Evolutionary conservation across 1,139 yeast genomes (phyloP).

Genomic region (Debaryomyces psychrophilus): DNA sequence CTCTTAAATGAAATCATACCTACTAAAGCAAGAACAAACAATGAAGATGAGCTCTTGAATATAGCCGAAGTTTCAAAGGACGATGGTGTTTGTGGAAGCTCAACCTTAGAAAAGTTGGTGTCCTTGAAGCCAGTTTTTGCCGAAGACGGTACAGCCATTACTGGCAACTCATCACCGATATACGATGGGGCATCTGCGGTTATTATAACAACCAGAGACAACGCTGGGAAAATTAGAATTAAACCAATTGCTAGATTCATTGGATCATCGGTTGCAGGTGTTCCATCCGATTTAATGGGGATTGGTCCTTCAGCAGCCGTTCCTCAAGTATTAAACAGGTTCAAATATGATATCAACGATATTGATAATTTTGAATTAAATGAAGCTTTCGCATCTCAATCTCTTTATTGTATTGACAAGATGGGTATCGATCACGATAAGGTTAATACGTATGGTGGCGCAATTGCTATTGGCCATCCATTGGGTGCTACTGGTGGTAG

Average conservation of each 20-base stretch:
- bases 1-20: conserved; percentile 43
- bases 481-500: conserved; percentile 47
- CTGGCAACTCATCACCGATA: conserved; percentile 47
- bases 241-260: conserved; percentile 45
- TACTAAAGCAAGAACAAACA: conserved; percentile 29
- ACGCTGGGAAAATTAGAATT: conserved; percentile 38
- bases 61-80: conserved; percentile 24
- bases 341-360: conserved; percentile 29
- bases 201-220: conserved; percentile 36
- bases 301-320: conserved; percentile 45
- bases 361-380: conserved; percentile 43
- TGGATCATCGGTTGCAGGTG: conserved; percentile 41
- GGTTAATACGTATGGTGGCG: conserved; percentile 47
- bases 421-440: conserved; percentile 34
- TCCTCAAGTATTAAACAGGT: conserved; percentile 33
- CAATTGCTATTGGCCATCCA: conserved; percentile 49
- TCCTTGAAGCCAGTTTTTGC: conserved; percentile 37
- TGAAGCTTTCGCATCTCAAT: conserved; percentile 48
- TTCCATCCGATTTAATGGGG: conserved; percentile 42
- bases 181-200: conserved; percentile 50
- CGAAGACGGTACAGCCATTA: conserved; percentile 42
- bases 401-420: conserved; percentile 33
- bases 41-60: conserved; percentile 20
- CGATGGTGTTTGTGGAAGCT: conserved; percentile 35
- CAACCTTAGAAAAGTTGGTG: conserved; percentile 34